A percentile compares a stretch with the other conserved stretches of the same genome.
Evolutionary conservation across 108 stramenopile genomes (phyloP).

Genomic region (Mayamaea pseudoterrestris): DNA sequence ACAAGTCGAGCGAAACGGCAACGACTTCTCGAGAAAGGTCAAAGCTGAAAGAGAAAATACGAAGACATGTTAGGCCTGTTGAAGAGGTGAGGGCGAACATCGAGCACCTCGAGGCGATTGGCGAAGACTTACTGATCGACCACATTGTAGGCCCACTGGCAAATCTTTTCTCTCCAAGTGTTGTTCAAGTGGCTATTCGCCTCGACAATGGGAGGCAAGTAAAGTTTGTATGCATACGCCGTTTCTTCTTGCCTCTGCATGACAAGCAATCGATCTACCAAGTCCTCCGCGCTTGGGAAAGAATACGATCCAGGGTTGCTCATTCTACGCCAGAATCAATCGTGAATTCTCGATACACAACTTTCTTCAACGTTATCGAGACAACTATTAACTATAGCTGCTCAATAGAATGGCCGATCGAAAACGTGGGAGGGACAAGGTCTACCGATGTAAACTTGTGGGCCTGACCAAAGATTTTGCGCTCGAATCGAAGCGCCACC

Average conservation of each 20-base stretch:
- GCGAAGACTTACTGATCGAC: constrained; percentile 50
- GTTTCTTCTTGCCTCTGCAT: constrained; percentile 2
- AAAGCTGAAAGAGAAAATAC: constrained; percentile 21
- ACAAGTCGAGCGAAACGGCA: constrained; percentile 47
- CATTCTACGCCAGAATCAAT: no score
- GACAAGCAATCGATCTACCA: constrained; percentile 3
- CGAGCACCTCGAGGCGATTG: no score
- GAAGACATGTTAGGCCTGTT: neutral
- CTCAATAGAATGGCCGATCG: no score
- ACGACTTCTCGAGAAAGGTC: constrained; percentile 65
- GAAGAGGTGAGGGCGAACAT: no score
- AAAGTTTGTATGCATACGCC: neutral
- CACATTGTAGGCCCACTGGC: constrained; percentile 73
- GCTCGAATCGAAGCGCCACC: no score
- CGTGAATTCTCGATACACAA: no score
- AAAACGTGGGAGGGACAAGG: no score
- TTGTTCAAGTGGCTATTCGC: neutral
- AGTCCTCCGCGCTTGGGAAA: neutral
- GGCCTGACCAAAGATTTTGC: no score
- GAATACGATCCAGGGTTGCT: no score
- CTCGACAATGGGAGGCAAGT: neutral
- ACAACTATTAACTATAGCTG: no score
- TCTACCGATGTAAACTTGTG: no score
- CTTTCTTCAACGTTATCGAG: no score
- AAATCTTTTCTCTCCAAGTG: constrained; percentile 70